Percentiles rank a stretch among this genome's conserved stretches.
These are phyloP conservation scores for Wallacemonas rigidus DNA, from an alignment of 208 protist genomes.

Conservation along the genomic window DNA sequence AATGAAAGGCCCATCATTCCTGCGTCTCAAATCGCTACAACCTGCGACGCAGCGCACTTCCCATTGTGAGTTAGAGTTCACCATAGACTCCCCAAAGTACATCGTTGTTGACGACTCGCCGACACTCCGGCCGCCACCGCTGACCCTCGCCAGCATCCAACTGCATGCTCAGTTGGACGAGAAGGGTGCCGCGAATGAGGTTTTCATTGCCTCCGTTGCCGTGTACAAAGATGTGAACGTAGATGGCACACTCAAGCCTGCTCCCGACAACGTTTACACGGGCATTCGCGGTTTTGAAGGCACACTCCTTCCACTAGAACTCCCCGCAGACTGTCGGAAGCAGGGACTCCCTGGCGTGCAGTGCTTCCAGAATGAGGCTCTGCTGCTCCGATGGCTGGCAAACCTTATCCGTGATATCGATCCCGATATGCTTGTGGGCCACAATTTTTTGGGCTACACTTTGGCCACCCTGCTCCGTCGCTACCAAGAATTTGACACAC, in stretches of 20 bases:
- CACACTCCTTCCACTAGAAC: constrained; percentile 68
- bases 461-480: constrained; percentile 96
- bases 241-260: constrained; percentile 54
- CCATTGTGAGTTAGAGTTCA: constrained; percentile 86
- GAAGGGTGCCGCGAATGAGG: constrained; percentile 83
- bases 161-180: constrained; percentile 89
- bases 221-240: constrained; percentile 80
- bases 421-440: constrained; percentile 95
- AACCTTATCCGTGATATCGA: constrained; percentile 85
- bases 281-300: constrained; percentile 61
- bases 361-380: constrained; percentile 72
- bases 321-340: constrained; percentile 74
- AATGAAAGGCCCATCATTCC: constrained; percentile 94
- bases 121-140: constrained; percentile 66
- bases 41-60: constrained; percentile 53
- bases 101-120: constrained; percentile 56
- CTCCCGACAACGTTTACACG: constrained; percentile 47
- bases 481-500: constrained; percentile 87
- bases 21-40: constrained; percentile 59
- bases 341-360: constrained; percentile 61
- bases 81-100: constrained; percentile 68
- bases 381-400: constrained; percentile 81
- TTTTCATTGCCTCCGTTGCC: constrained; percentile 85
- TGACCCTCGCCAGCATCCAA: constrained; percentile 88
- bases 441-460: constrained; percentile 98